Evolutionary conservation across 2,329 filamentous ascomycete genomes (phyloP), one percentile per base, ranked within the genome.

Genomic region (Diplodia scrobiculata): DNA sequence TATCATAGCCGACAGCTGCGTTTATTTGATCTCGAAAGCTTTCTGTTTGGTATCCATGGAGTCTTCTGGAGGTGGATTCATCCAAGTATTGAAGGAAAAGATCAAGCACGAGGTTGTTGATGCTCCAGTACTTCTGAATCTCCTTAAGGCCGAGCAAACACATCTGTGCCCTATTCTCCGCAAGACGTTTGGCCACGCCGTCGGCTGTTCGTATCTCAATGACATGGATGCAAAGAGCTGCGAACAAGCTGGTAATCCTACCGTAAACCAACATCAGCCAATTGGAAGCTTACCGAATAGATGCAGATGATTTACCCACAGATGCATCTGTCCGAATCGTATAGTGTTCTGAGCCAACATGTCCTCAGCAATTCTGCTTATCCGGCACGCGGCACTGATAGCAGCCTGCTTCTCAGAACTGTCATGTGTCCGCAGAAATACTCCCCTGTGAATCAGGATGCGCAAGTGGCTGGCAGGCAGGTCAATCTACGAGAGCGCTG

Each of bases 41-140:
- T 2, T 50, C 41, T 2, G 41, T 5, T 3, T 34, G 58, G 17
- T 36, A 41, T 29, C 58, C 58, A 0, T 36, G 41, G 21, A 82
- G 71, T 17, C 77, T 74, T 10, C 74, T 75, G 2, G 80, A 80
- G 0, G 79, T 82, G 21, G 78, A 76, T 55, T 79, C 76, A 67
- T 83, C 82, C 1, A 82, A 69, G 52, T 80, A 82, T 5, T 81
- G 80, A 36, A 83, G 81, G 67, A 84, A 84, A 0, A 83, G 71
- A 67, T 83, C 76, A 2, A 83, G 69, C 0, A 83, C 78, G 79
- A 80, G 81, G 64, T 83, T 83, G 14, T 80, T 80, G 9, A 83
- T 71, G 58, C 82, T 80, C 82, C 81, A 84, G 0, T 79, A 80
- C 63, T 79, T 80, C 66, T 83, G 82, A 9, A 83, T 69, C 67